Base-by-base conservation (phyloP, 2,329 filamentous ascomycete genomes). In the Colletotrichum theobromicola region DNA sequence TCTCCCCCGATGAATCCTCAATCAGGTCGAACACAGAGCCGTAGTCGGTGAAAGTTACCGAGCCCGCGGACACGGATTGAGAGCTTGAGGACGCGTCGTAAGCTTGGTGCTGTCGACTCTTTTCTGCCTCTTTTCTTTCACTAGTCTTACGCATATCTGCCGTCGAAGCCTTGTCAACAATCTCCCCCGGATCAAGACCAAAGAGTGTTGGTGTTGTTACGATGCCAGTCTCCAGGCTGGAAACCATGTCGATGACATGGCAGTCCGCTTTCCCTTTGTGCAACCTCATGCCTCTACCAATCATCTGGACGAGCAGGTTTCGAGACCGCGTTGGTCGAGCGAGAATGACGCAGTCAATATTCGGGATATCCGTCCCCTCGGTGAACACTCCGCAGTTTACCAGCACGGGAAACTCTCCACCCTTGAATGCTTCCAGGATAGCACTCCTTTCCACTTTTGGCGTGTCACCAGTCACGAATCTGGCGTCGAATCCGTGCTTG, bases 271-370 rank as follows among this genome's bases (percentile, higher is more conserved):
- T 99, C 15, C 90, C 94, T 1, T 92, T 88, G 81, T 95, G 90
- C 50, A 98, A 85, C 55, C 97, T 92, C 91, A 99, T 94, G 6
- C 97, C 97, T 79, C 97, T 91, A 1, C 97, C 97, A 76, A 99
- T 98, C 97, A 99, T 99, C 84, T 99, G 97, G 1, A 98, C 92
- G 2, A 99, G 90, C 4, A 99, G 87, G 79, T 98, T 98, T n/a
- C 94, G 92, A 18, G 97, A 98, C 78, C 93, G 93, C 2, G 97
- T 99, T 1, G 97, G 97, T 28, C 97, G 89, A 5, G 94, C 95
- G 10, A 99, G 89, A 10, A 99, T 82, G 28, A 99, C 91, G 81
- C 97, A 98, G 85, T 99, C 97, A 77, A 99, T 94, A 81, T 98
- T 98, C 7, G 97, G 97, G 35, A 99, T 98, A 80, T 99, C 97